phyloP scores from a whole-genome alignment of 2,329 filamentous ascomycete species.

The Stenocarpella maydis region DNA sequence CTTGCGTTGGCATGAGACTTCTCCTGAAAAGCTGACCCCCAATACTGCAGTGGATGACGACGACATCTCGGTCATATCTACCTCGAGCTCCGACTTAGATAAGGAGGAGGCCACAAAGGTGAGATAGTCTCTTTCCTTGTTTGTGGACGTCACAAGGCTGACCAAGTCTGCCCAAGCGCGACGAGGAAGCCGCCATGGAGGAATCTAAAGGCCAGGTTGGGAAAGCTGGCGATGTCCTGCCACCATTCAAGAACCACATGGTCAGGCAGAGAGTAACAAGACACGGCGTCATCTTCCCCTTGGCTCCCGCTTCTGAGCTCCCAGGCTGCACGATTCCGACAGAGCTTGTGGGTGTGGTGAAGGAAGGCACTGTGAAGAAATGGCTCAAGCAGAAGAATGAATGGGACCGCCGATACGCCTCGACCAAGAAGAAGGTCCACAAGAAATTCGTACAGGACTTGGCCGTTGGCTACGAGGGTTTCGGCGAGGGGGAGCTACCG shows the following conservation, averaged over 20 bases:
- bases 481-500: conserved; percentile 76
- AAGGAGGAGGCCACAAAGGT: conserved; percentile 39
- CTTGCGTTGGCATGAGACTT: too few relatives aligned
- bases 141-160: not conserved
- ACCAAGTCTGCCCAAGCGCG: conserved; percentile 7
- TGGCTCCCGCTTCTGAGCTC: conserved; percentile 71
- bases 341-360: conserved; percentile 78
- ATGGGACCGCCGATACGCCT: conserved; percentile 78
- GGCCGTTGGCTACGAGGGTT: conserved; percentile 73
- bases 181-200: conserved; percentile 39
- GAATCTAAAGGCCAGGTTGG: conserved; percentile 63
- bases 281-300: conserved; percentile 75
- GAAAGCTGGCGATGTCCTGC: conserved; percentile 85
- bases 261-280: conserved; percentile 87
- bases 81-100: conserved; percentile 54
- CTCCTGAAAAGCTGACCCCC: too few relatives aligned
- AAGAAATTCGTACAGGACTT: conserved; percentile 78
- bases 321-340: conserved; percentile 69
- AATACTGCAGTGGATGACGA: conserved; percentile 86
- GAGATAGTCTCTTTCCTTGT: not conserved
- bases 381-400: conserved; percentile 80
- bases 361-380: conserved; percentile 79
- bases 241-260: conserved; percentile 84
- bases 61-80: conserved; percentile 76
- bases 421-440: conserved; percentile 75